Evolutionary conservation across 1,284 basidiomycete species (phyloP).

Genomic region (Afroboletus lepidellus): DNA sequence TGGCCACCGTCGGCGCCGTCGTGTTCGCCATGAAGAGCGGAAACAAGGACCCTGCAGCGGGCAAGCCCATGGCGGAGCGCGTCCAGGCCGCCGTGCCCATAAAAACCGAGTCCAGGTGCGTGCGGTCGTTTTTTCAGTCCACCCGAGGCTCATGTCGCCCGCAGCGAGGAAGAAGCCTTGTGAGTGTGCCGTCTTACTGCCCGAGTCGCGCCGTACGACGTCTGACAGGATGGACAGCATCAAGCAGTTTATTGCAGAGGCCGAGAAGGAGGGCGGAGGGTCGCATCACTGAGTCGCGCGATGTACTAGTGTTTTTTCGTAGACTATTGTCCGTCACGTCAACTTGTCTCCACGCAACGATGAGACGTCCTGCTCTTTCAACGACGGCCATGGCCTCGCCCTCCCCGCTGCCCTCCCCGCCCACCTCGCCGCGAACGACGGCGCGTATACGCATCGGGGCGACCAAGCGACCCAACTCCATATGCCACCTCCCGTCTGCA

Average conservation of each 20-base stretch:
- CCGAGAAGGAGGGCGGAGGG: conserved; percentile 62
- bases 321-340: background rate
- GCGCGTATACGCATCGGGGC: conserved; percentile 14
- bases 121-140: conserved; percentile 3
- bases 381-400: background rate
- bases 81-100: conserved; percentile 62
- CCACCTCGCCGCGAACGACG: conserved; percentile 15
- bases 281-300: conserved; percentile 29
- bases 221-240: conserved; percentile 60
- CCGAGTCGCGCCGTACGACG: conserved; percentile 28
- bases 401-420: conserved; percentile 17
- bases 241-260: conserved; percentile 72
- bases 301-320: conserved; percentile 6
- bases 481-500: background rate
- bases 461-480: conserved; percentile 3
- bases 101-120: conserved; percentile 64
- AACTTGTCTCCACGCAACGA: background rate
- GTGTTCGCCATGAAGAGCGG: conserved; percentile 55
- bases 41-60: conserved; percentile 44
- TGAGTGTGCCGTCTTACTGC: conserved; percentile 40
- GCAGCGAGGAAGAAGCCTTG: conserved; percentile 72
- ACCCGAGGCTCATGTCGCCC: conserved; percentile 7
- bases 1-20: conserved; percentile 51
- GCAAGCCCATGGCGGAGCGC: conserved; percentile 47
- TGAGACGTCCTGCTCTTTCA: background rate